Base-by-base conservation (phyloP, 768 basidiomycete species). In the Lentinula guzmanii region DNA sequence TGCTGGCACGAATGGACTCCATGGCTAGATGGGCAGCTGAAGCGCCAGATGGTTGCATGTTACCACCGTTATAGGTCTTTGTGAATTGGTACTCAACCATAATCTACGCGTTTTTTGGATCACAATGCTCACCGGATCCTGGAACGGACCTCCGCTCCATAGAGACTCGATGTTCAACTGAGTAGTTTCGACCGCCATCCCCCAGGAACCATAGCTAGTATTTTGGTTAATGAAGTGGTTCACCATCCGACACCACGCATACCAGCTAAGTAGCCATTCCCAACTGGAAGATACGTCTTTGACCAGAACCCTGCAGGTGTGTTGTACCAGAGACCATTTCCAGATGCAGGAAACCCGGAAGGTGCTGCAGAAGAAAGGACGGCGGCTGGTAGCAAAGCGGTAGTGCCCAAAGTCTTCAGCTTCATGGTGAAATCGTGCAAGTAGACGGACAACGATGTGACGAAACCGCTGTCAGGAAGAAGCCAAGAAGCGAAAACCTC, bases 241-340 rank as follows among this genome's bases (percentile, higher is more conserved):
- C 33, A 7, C 3, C 37, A 46, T 59, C 13, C 34, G 6, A 31
- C 28, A 64, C 9, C 42, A 43, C 53, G 66, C 74, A 46, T 66
- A 83, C 86, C 86, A 65, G 79, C 87, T 52, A 90, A 76, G 66
- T 83, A 86, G 1, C 89, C 89, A 71, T 91, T 91, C 37, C 89
- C 89, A 33, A 90, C 75, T 0, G 90, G 90, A 31, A 91, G 79
- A 67, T 75, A 85, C 48, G 87, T 81, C 50, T 77, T 76, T 0
- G 78, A 71, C 89, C 89, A 91, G 18, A 77, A 69, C 0, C 68
- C 68, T 1, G 82, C 86, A 0, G 82, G 79, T 15, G 76, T 61
- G 3, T 72, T 80, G 64, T 86, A 91, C 89, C 89, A 91, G 33
- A 91, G 75, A 5, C 83, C 89, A 71, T 91, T 90, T n/a, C 89